Evolutionary conservation across 2,329 filamentous ascomycete genomes (phyloP).

Genomic region (Fusarium cyanostomum): DNA sequence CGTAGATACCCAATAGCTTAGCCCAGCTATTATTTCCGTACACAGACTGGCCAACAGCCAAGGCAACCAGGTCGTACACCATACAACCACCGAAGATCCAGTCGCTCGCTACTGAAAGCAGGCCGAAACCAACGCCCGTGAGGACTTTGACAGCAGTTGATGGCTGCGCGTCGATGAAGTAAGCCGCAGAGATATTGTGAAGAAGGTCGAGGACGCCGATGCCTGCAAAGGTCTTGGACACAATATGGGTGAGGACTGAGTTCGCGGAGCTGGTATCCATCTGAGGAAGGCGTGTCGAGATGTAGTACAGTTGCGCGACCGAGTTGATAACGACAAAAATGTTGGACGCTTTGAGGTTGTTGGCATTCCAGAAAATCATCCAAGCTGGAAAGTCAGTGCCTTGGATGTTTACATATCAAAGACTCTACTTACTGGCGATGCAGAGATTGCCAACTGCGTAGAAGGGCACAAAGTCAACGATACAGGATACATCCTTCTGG

Average conservation of each 20-base stretch:
- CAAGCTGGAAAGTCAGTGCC: not conserved
- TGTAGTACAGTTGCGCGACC: not conserved
- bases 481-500: not conserved
- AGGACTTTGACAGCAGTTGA: not conserved
- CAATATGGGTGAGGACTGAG: constrained; percentile 7
- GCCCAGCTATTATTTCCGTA: not conserved
- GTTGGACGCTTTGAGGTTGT: constrained; percentile 3
- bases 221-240: constrained; percentile 13
- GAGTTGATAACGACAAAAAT: constrained; percentile 6
- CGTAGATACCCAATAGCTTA: not conserved
- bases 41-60: not conserved
- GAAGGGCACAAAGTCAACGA: not conserved
- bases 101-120: not conserved
- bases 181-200: constrained; percentile 4
- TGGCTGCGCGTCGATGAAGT: not conserved
- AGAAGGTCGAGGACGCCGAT: constrained; percentile 10
- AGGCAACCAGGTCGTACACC: not conserved
- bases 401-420: no score
- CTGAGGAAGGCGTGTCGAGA: not conserved
- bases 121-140: constrained; percentile 1
- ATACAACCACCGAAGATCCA: constrained; percentile 1
- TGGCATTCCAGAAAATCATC: constrained; percentile 3
- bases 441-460: not conserved
- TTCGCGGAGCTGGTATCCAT: constrained; percentile 4
- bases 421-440: not conserved